Percentiles rank a stretch among this genome's conserved stretches.
Evolutionary conservation across 78 protist species (phyloP).

Genomic region (Dictyostelium capitatum): DNA sequence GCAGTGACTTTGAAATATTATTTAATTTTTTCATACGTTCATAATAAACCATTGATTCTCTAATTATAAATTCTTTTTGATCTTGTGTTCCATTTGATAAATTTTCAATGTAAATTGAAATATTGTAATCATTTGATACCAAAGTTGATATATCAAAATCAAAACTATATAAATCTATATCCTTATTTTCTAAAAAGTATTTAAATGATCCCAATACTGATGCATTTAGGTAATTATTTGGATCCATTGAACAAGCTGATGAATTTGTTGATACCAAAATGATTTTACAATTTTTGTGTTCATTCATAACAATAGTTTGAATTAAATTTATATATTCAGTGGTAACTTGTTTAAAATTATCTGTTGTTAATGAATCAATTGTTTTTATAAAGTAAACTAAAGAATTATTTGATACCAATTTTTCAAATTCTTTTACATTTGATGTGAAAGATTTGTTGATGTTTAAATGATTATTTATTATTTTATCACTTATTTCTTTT

Average conservation of each 20-base stretch:
- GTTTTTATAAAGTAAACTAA: not conserved
- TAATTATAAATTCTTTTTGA: not conserved
- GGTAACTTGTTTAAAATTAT: constrained; percentile 1
- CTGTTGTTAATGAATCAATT: not conserved
- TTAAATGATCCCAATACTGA: not conserved
- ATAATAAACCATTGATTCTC: not conserved
- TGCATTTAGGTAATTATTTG: not conserved
- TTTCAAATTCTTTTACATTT: too few relatives aligned
- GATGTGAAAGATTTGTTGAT: too few relatives aligned
- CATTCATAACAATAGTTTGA: not conserved
- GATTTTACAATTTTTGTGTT: not conserved
- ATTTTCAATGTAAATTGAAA: not conserved
- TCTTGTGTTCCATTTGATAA: too few relatives aligned
- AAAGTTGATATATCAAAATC: too few relatives aligned
- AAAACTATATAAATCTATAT: too few relatives aligned
- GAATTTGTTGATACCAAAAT: not conserved
- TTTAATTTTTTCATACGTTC: constrained; percentile 28
- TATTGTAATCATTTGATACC: not conserved
- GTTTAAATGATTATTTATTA: too few relatives aligned
- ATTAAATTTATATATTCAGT: constrained; percentile 34
- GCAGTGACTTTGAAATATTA: not conserved
- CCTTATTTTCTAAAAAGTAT: not conserved
- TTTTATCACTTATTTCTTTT: too few relatives aligned
- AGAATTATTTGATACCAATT: too few relatives aligned
- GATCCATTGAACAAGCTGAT: not conserved